A percentile compares a stretch with the other conserved stretches of the same genome.
Evolutionary conservation across 345 rosid species (phyloP).

Genomic region (Eucalyptus camaldulensis): DNA sequence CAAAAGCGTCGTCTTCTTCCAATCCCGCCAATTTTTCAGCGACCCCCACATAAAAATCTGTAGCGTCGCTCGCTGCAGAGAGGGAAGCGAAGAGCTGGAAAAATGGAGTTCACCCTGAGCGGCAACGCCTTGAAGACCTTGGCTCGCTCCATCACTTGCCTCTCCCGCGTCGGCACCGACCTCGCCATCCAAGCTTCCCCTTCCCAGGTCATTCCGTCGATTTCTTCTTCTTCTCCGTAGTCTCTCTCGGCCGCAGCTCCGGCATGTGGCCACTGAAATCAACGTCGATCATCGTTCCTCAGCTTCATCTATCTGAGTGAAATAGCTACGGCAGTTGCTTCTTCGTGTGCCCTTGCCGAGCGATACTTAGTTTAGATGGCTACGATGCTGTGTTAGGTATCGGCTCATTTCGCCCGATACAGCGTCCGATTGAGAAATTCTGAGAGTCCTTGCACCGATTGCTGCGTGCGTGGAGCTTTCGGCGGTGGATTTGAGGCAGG

Average conservation of each 20-base stretch:
- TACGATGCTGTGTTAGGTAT: not conserved
- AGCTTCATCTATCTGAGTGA: not conserved
- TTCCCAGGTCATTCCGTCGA: slow-evolving; percentile 28
- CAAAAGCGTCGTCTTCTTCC: not conserved
- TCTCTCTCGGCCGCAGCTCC: not conserved
- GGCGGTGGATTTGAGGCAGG: no score
- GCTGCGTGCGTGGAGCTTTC: no score
- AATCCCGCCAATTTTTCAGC: not conserved
- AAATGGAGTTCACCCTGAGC: slow-evolving; percentile 73
- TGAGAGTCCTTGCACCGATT: not conserved
- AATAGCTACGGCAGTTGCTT: not conserved
- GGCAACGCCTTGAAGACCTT: slow-evolving; percentile 78
- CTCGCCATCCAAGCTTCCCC: slow-evolving; percentile 69
- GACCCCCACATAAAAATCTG: no score
- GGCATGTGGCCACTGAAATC: not conserved
- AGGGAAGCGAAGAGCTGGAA: not conserved
- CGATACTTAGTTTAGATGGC: not conserved
- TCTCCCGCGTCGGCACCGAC: slow-evolving; percentile 84
- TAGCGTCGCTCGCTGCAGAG: no score
- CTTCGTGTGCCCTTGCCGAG: not conserved
- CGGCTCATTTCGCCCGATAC: not conserved
- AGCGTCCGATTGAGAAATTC: not conserved
- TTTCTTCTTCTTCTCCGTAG: not conserved
- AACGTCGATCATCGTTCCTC: not conserved
- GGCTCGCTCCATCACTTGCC: slow-evolving; percentile 65